These are phyloP conservation scores for Saccharomycopsis sp. DNA, from an alignment of 805 yeast genomes.

Conservation along the genomic window DNA sequence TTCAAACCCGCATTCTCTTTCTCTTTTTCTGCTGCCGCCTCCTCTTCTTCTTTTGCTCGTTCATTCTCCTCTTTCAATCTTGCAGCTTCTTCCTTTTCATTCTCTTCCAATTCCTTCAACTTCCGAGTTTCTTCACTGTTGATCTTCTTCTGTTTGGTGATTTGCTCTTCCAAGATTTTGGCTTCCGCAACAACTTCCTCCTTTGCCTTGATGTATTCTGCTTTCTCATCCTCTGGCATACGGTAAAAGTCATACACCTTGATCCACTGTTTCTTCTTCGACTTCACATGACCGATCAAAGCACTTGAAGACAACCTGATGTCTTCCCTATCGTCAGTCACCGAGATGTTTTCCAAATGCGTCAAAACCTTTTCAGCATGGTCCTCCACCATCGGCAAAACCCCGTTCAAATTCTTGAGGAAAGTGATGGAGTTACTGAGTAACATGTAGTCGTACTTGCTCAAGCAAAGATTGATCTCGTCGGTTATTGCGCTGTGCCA, in stretches of 20 bases:
- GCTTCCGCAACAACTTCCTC: conserved; percentile 20
- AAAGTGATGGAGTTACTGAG: conserved; percentile 74
- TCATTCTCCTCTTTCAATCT: background rate
- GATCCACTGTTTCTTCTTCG: conserved; percentile 43
- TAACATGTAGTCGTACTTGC: conserved; percentile 58
- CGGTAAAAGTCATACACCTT: conserved; percentile 49
- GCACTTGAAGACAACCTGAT: conserved; percentile 70
- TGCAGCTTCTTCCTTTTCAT: background rate
- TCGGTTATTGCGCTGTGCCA: conserved; percentile 47
- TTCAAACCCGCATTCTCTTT: too few species aligned
- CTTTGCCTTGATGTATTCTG: conserved; percentile 24
- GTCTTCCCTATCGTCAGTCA: conserved; percentile 64
- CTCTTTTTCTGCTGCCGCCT: background rate
- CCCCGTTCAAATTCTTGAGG: conserved; percentile 52
- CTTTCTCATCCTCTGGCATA: conserved; percentile 36
- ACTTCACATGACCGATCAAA: conserved; percentile 52
- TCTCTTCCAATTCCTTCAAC: background rate
- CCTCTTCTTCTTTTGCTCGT: background rate
- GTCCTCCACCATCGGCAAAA: conserved; percentile 59
- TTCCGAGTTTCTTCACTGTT: conserved; percentile 10
- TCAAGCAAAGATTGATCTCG: conserved; percentile 36
- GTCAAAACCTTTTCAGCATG: conserved; percentile 49
- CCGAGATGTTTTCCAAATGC: conserved; percentile 39
- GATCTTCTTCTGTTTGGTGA: conserved; percentile 16
- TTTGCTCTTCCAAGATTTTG: conserved; percentile 16